phyloP scores from a whole-genome alignment of 805 yeast species.

The Candida tallmaniae region DNA sequence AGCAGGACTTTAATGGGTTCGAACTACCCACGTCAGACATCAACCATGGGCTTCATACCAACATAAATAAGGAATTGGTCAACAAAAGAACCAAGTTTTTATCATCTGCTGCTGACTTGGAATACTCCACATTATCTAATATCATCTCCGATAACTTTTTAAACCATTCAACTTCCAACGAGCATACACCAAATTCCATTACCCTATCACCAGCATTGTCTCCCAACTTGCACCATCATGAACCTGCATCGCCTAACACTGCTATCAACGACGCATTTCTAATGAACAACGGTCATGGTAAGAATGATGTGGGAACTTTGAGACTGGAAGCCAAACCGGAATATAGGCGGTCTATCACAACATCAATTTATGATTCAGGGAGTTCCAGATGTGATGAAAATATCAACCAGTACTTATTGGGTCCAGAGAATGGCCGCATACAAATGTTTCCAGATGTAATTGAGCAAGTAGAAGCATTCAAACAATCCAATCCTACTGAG shows the following conservation, averaged over 20 bases:
- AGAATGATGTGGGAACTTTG: neutral
- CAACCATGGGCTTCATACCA: neutral
- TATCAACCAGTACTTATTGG: constrained; percentile 67
- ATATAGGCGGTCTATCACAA: no score
- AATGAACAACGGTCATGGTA: constrained; percentile 1
- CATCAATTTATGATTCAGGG: constrained; percentile 13
- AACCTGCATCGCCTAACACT: constrained; percentile 11
- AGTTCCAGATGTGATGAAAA: constrained; percentile 49
- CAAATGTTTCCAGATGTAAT: constrained; percentile 59
- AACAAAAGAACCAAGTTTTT: constrained; percentile 44
- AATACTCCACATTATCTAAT: constrained; percentile 63
- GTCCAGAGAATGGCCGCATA: constrained; percentile 40
- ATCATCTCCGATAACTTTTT: constrained; percentile 49
- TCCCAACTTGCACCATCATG: constrained; percentile 20
- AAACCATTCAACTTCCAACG: constrained; percentile 8
- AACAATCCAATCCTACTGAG: constrained; percentile 36
- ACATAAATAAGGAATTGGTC: constrained; percentile 2
- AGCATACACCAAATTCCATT: constrained; percentile 30
- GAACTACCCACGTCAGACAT: neutral
- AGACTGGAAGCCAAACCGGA: neutral
- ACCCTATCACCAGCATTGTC: constrained; percentile 33
- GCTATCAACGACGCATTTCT: constrained; percentile 15
- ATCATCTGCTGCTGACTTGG: constrained; percentile 69
- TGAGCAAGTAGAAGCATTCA: constrained; percentile 37
- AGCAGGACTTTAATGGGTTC: constrained; percentile 1